phyloP scores from a whole-genome alignment of 768 basidiomycete species.

The Udeniomyces megalosporus region DNA sequence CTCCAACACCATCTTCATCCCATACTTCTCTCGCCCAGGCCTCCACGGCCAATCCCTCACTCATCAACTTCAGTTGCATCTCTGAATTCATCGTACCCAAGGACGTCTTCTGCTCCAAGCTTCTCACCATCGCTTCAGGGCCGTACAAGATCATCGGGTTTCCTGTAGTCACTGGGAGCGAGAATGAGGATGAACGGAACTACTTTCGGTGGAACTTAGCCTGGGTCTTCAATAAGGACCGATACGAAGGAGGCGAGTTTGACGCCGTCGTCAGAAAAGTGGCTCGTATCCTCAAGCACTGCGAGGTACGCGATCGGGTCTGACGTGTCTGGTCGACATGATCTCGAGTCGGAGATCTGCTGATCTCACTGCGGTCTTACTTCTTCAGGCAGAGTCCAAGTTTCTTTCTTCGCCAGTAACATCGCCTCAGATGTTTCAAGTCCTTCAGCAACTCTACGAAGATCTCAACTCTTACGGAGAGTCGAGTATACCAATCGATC shows the following conservation, averaged over 20 bases:
- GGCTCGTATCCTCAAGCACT: conserved; percentile 67
- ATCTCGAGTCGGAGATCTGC: too few relatives aligned
- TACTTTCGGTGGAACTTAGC: conserved; percentile 89
- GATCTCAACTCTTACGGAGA: conserved; percentile 96
- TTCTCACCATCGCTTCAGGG: conserved; percentile 59
- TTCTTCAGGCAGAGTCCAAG: conserved; percentile 49
- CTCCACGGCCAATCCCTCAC: background rate
- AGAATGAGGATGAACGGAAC: conserved; percentile 52
- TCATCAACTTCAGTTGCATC: conserved; percentile 52
- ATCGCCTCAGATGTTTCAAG: conserved; percentile 48
- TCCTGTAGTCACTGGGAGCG: conserved; percentile 49
- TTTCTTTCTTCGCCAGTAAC: conserved; percentile 65
- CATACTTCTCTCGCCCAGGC: background rate
- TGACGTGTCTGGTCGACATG: background rate
- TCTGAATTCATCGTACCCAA: conserved; percentile 89
- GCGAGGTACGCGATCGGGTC: conserved; percentile 50
- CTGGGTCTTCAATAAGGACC: conserved; percentile 74
- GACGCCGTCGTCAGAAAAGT: conserved; percentile 92
- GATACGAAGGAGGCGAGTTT: conserved; percentile 83
- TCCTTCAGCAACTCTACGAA: conserved; percentile 90
- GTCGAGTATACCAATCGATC: conserved; percentile 74
- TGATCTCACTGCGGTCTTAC: too few relatives aligned
- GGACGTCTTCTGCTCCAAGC: conserved; percentile 63
- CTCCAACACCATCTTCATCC: conserved; percentile 6
- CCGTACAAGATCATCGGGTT: conserved; percentile 75